Base-by-base conservation (phyloP, 495 filamentous ascomycete species). In the Staphylotrichum longicolle region DNA sequence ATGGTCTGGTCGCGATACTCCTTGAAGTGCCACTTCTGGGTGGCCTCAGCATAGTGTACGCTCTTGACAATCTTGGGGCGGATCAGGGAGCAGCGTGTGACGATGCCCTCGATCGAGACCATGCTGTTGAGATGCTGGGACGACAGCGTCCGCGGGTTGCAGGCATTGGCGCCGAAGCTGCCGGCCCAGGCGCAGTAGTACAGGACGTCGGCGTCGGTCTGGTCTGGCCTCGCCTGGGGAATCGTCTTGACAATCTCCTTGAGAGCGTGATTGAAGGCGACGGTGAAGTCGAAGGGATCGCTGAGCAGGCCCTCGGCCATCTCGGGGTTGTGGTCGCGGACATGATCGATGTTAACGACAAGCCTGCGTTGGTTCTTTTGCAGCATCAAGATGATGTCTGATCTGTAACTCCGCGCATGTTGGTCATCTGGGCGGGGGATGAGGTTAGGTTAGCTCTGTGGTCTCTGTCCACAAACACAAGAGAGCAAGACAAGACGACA, bases 31-130 rank as follows among this genome's bases (percentile, higher is more conserved):
- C 95, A 99, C 27, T 86, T 88, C 51, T 88, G 82, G 72, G 91
- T 91, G 67, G 76, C 83, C 74, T 96, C 94, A 68, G 86, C 92
- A 70, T 89, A 98, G 69, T 99, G 94, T 48, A 99, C 93, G 75
- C 95, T 98, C 75, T 96, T 96, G 32, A 96, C 89, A 12, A 99
- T 85, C 74, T 99, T 99, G 34, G 94, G 94, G 54, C 94, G 85
- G 49, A 99, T 95, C 47, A 99, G 80, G 12, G 91, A 96, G 72
- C 91, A 95, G 76, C 93, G 90, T 27, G 94, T 98, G 35, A 98
- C 94, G 73, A 99, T 99, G 40, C 94, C 94, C 74, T 99, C 94
- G 63, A 99, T 84, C 3, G 93, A 96, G 15, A 99, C 88, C 90
- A 97, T 96, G 64, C 86, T 90, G 73, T 98, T 98, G 57, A 99